These are phyloP conservation scores for Urtica urens DNA, from an alignment of 306 rosid genomes.

Conservation along the genomic window DNA sequence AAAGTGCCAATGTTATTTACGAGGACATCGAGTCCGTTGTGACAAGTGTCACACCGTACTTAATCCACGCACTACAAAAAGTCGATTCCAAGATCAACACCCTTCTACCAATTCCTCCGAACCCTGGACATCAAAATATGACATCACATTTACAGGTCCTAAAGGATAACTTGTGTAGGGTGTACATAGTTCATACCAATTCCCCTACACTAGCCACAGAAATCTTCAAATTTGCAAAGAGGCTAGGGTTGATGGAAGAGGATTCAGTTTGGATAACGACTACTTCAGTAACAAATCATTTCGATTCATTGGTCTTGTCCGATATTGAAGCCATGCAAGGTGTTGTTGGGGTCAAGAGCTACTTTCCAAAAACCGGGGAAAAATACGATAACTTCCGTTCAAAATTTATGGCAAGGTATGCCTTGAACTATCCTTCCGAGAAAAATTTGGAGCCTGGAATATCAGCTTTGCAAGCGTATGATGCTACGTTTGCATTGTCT, in stretches of 20 bases:
- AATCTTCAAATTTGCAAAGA: background rate
- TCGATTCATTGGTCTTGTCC: background rate
- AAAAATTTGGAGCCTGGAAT: background rate
- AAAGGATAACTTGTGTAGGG: slow-evolving; percentile 3
- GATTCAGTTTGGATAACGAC: background rate
- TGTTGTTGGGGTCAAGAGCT: background rate
- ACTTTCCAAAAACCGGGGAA: background rate
- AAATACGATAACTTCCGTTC: background rate
- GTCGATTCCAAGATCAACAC: background rate
- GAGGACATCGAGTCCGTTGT: slow-evolving; percentile 8
- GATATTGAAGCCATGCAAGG: background rate
- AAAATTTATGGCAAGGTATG: background rate
- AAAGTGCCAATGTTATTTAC: slow-evolving; percentile 15
- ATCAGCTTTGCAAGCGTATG: background rate
- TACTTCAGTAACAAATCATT: background rate
- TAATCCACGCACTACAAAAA: slow-evolving; percentile 3
- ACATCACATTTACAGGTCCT: slow-evolving; percentile 1
- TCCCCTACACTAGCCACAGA: background rate
- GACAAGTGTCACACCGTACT: background rate
- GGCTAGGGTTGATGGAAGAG: background rate
- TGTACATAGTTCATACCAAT: slow-evolving; percentile 10
- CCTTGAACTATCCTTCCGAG: background rate
- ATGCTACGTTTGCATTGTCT: background rate
- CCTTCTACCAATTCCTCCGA: slow-evolving; percentile 1
- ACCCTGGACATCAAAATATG: background rate